Evolutionary conservation across 192 early-diverging fungal genomes (phyloP), one percentile per base, ranked within the genome.

Genomic region (Kickxella alabastrina): DNA sequence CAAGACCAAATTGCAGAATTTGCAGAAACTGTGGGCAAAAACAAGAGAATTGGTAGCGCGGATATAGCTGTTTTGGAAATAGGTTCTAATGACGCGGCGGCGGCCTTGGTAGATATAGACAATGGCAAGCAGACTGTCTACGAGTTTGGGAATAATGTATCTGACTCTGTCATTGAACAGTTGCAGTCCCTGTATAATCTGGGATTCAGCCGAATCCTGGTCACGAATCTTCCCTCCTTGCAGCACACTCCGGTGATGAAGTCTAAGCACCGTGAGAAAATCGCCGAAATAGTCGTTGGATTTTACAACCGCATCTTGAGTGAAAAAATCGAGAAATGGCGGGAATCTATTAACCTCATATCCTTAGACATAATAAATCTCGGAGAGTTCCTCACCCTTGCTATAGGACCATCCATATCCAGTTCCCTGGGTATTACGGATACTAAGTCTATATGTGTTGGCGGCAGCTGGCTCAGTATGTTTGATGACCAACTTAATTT

Each of bases 21-120:
- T 48, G 53, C 43, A 12, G 12, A 32, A 32, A 6, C 31, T 32
- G 31, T 32, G 31, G 31, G n/a, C n/a, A n/a, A n/a, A n/a, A n/a
- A n/a, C n/a, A n/a, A n/a, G n/a, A n/a, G n/a, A n/a, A n/a, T 32
- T 32, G 31, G 12, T 32, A 32, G 12, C 6, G 10, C 32, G 27
- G 64, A 66, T 22, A 49, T 62, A 13, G 62, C 63, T 1, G 37
- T 67, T 48, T 32, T 74, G 12, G 70, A 58, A 29, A 38, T 67
- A 23, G 70, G 64, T 0, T 42, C 70, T 1, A 74, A 74, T 27
- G 62, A 74, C 46, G 51, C 53, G 15, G 29, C 27, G 31, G 34
- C 59, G 4, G 56, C 54, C 0, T 25, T 66, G 43, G 38, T 54
- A 24, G 64, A 74, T 10, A 49, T 66, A 6, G 40, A 45, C 0